Base-by-base conservation (phyloP, 768 basidiomycete genomes). In the Podaxis carcinomalis region DNA sequence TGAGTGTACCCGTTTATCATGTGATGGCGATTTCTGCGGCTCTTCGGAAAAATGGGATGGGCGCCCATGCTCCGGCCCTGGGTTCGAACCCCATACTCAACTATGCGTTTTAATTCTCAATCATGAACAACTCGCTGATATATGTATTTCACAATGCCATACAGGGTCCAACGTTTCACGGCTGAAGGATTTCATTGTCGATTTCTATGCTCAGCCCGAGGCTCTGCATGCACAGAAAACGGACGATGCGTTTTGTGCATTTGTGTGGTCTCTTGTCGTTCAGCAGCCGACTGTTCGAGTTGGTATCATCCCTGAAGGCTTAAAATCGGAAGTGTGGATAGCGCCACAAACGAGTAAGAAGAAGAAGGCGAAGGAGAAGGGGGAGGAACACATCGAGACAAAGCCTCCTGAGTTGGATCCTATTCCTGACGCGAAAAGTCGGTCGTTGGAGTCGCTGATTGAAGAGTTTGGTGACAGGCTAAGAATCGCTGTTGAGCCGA, bases 201-300 rank as follows among this genome's bases (percentile, higher is more conserved):
- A 80, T 21, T 94, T 89, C 69, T 88, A 92, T 72, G 63, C 75
- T 1, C 77, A 78, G 47, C 67, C 77, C 54, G 67, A 76, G 14
- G 71, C 74, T 13, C 68, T 73, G 19, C 73, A 67, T 44, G 40
- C 71, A 2, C 92, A 94, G 66, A 83, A 77, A 59, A 75, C 86
- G 19, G 94, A 96, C 68, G 87, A 90, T 66, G 73, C 82, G 2
- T 93, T 92, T 68, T 85, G 84, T 70, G 81, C 86, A 2, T 94
- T 92, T 71, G 82, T 93, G 19, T 95, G 92, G 92, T 86, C 87
- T 0, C 75, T 92, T 35, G 78, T 95, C 44, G 84, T 88, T 23
- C 84, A 85, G 64, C 87, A 92, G 63, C 83, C 90, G 0, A 87
- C 87, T 4, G 83, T 94, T 39, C 78, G 82, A 44, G 84, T 95